Conservation (phyloP, 1,284 basidiomycete genomes). For the Leccinum pachyderme region DNA sequence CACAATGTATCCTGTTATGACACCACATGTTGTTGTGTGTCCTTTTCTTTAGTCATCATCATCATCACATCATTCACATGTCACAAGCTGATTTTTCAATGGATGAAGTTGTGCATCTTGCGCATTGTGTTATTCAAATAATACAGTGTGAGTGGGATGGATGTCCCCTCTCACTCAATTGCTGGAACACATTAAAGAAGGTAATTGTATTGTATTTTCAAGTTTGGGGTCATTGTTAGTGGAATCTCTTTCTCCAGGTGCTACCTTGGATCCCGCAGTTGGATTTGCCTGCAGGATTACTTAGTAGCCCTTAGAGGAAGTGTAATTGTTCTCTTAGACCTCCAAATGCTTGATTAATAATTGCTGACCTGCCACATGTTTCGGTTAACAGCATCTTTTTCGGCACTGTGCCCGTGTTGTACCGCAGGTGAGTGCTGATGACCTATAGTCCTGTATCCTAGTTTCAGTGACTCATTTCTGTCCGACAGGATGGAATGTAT, state of each 20-base stretch:
- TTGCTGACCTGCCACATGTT: slow-evolving; percentile 8
- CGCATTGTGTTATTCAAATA: slow-evolving; percentile 23
- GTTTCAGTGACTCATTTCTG: not conserved
- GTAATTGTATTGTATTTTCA: slow-evolving; percentile 15
- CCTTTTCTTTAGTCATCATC: slow-evolving; percentile 6
- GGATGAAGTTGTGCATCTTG: slow-evolving; percentile 20
- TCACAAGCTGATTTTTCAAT: slow-evolving; percentile 20
- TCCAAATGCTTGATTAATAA: not conserved
- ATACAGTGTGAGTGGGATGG: slow-evolving; percentile 30
- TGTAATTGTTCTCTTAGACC: not conserved
- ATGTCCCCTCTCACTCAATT: slow-evolving; percentile 23
- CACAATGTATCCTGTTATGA: too few relatives aligned
- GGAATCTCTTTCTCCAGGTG: slow-evolving; percentile 1
- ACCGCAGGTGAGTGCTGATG: slow-evolving; percentile 13
- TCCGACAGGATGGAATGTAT: slow-evolving; percentile 28
- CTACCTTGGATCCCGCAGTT: slow-evolving; percentile 13
- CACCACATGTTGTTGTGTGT: not conserved
- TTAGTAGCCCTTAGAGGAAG: slow-evolving; percentile 15
- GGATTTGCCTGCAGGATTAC: slow-evolving; percentile 17
- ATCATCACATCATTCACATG: slow-evolving; percentile 5
- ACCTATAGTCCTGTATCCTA: not conserved
- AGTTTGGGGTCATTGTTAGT: slow-evolving; percentile 3
- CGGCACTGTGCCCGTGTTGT: slow-evolving; percentile 25
- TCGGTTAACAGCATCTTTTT: slow-evolving; percentile 22
- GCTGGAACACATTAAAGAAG: slow-evolving; percentile 31